These are phyloP conservation scores for Apiotrichum veenhuisii DNA, from an alignment of 1,284 basidiomycete genomes.

Conservation along the genomic window DNA sequence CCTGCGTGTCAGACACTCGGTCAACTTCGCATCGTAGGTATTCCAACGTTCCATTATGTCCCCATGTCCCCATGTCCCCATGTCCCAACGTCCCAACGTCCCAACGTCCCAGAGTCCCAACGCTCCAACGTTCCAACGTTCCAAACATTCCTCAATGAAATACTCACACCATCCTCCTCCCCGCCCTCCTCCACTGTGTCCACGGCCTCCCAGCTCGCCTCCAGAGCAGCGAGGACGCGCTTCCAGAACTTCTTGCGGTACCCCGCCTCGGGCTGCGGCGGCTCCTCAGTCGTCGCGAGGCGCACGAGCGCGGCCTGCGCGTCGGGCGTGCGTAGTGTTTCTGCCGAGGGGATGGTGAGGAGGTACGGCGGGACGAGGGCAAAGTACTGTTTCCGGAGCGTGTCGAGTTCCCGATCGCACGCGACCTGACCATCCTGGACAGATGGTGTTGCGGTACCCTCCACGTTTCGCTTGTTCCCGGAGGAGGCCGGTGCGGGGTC, in stretches of 20 bases:
- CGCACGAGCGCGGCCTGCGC: constrained; percentile 24
- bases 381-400: constrained; percentile 37
- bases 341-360: constrained; percentile 25
- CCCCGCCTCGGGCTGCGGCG: constrained; percentile 26
- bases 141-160: too few species aligned
- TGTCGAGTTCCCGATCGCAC: neutral
- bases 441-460: neutral
- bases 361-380: constrained; percentile 42
- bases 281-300: neutral
- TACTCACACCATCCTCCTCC: constrained; percentile 26
- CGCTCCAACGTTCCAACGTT: too few species aligned
- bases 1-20: constrained; percentile 20
- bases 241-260: constrained; percentile 38
- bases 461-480: too few species aligned
- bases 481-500: too few species aligned
- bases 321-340: constrained; percentile 18
- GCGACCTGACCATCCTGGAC: too few species aligned
- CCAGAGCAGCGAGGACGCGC: constrained; percentile 26
- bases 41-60: too few species aligned
- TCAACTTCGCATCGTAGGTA: neutral
- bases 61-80: neutral
- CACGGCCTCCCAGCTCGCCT: constrained; percentile 19
- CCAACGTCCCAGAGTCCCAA: too few species aligned
- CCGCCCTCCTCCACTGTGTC: neutral
- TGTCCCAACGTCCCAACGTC: too few species aligned